These are phyloP conservation scores for Colletotrichum scovillei DNA, from an alignment of 2,329 filamentous ascomycete genomes.

Conservation along the genomic window DNA sequence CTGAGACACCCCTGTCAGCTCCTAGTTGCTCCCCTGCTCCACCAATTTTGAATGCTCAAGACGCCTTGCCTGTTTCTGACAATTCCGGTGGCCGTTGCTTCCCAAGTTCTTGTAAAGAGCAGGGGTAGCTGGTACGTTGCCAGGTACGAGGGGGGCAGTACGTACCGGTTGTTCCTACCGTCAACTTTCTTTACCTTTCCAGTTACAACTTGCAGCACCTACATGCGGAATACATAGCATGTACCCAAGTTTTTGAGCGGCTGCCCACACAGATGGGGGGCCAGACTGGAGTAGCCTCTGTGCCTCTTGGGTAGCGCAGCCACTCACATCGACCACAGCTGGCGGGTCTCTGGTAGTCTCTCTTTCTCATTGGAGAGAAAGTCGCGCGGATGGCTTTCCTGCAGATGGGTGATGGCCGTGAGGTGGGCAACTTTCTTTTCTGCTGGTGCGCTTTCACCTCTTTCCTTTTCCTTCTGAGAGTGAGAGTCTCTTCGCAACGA, in stretches of 20 bases:
- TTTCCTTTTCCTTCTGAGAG: conserved; percentile 2
- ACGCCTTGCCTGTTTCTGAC: conserved; percentile 30
- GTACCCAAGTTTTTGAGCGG: neutral
- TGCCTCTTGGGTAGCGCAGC: neutral
- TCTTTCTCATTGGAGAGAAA: conserved; percentile 12
- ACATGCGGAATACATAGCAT: too few species aligned
- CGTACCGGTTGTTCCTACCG: neutral
- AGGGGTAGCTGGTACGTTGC: conserved; percentile 24
- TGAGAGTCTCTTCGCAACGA: neutral
- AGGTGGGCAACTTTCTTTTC: neutral
- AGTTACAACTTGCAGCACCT: neutral
- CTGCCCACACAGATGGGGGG: conserved; percentile 5
- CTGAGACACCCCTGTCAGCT: conserved; percentile 11
- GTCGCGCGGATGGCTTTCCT: conserved; percentile 18
- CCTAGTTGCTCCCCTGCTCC: conserved; percentile 7
- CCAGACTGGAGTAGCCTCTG: neutral
- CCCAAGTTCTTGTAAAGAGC: conserved; percentile 4
- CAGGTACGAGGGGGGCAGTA: conserved; percentile 17
- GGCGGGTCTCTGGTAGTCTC: conserved; percentile 6
- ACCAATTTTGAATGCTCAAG: conserved; percentile 30
- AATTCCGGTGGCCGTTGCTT: conserved; percentile 32
- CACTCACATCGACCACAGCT: conserved; percentile 15
- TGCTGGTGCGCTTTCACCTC: neutral
- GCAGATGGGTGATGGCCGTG: neutral
- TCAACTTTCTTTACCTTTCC: conserved; percentile 1